phyloP scores from a whole-genome alignment of 73 alveolate genomes.

The Tetrahymena malaccensis region DNA sequence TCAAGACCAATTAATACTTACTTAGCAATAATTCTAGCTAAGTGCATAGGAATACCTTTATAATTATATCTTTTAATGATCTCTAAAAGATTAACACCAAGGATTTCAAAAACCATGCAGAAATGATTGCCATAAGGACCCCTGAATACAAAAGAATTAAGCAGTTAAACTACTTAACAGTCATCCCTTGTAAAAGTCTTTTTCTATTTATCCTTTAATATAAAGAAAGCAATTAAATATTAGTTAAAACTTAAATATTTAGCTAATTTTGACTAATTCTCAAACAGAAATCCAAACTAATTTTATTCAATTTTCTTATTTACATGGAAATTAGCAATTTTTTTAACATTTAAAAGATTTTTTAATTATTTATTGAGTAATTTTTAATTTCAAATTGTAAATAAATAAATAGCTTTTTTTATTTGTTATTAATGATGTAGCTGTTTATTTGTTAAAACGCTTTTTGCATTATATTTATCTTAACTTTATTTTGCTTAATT shows the following conservation, averaged over 20 bases:
- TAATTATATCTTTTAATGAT: slow-evolving; percentile 68
- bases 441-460: not conserved
- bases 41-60: slow-evolving; percentile 75
- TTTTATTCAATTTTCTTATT: too few species aligned
- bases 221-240: not conserved
- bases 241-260: too few species aligned
- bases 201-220: not conserved
- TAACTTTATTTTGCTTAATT: too few species aligned
- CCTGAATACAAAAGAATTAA: slow-evolving; percentile 74
- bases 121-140: slow-evolving; percentile 90
- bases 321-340: too few species aligned
- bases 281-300: too few species aligned
- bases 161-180: slow-evolving; percentile 81
- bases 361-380: too few species aligned
- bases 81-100: slow-evolving; percentile 78
- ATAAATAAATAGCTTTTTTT: not conserved
- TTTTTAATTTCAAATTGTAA: not conserved
- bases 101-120: slow-evolving; percentile 80
- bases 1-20: slow-evolving; percentile 62
- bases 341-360: not conserved
- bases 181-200: slow-evolving; percentile 56
- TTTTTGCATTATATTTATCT: not conserved
- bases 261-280: too few species aligned
- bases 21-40: slow-evolving; percentile 67
- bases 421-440: not conserved